Base-by-base conservation (phyloP, 2,329 filamentous ascomycete species). In the Aspergillus puulaauensis region DNA sequence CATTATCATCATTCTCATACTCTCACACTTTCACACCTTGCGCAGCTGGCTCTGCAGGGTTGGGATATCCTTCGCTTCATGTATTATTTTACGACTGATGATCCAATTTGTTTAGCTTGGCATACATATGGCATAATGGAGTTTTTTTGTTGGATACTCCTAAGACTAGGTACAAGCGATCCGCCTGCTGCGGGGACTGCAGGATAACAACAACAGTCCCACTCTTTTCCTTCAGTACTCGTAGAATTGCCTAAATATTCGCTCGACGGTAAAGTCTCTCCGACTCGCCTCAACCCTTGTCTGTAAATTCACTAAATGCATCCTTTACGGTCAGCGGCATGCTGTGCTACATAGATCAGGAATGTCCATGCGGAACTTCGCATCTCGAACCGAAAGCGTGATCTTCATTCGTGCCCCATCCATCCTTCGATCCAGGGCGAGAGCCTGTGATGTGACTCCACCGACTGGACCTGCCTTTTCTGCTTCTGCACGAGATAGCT, bases 381-480 rank as follows among this genome's bases (percentile, higher is more conserved):
- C 46, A 39, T 37, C 31, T 19, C 48, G 24, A 9, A 37, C 15
- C 33, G 11, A 51, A 7, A 14, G 23, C 33, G 21, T 19, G 9
- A 17, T 17, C 21, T 12, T 35, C 15, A 54, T 54, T 54, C 43
- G 51, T 15, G 51, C 51, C 51, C 51, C 44, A 35, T 39, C 15
- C 21, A 39, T 8, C 17, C 24, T 37, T n/a, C 15, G 35, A n/a
- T 17, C 27, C 27, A 31, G 27, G 27, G 9, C 27, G 8, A n/a
- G 12, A n/a, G 12, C 21, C 43, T 45, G 43, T 21, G 24, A 23
- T 21, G 35, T 50, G 48, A 51, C 48, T 21, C 48, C 49, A 52
- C 33, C 23, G 37, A 41, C n/a, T 54, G 52, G 52, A 54, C 52
- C 35, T 54, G 21, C 52, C 52, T 37, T 37, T 47, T 54, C 35